Evolutionary conservation across 2,329 filamentous ascomycete species (phyloP).

Genomic region (Falciphora oryzae): DNA sequence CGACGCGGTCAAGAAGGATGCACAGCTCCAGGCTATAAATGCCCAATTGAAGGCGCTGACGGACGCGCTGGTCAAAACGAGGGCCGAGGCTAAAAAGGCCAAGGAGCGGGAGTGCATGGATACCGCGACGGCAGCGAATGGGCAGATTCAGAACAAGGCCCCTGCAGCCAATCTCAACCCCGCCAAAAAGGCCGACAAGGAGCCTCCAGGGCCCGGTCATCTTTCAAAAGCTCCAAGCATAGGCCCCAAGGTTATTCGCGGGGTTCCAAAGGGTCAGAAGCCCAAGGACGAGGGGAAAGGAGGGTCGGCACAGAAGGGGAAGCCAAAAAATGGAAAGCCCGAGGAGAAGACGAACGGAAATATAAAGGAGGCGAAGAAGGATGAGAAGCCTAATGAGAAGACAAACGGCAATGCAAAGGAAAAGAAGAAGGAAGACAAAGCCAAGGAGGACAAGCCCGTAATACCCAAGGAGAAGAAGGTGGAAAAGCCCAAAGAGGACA

Average conservation of each 20-base stretch:
- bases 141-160: neutral
- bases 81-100: neutral
- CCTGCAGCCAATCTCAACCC: neutral
- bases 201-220: neutral
- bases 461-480: neutral
- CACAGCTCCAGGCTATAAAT: neutral
- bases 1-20: slow-evolving; percentile 6
- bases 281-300: neutral
- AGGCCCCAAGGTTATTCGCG: neutral
- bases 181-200: neutral
- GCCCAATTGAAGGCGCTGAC: neutral
- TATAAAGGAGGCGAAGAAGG: no score
- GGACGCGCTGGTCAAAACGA: neutral
- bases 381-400: no score
- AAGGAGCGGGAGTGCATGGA: neutral
- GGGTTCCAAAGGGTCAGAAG: neutral
- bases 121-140: neutral
- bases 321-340: no score
- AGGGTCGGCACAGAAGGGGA: no score
- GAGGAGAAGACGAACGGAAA: no score
- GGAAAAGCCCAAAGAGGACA: neutral
- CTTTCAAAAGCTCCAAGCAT: neutral
- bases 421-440: no score
- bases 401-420: no score
- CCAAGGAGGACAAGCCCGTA: neutral